phyloP scores from a whole-genome alignment of 176 grass and related monocot species.

The Melocanna baccifera region DNA sequence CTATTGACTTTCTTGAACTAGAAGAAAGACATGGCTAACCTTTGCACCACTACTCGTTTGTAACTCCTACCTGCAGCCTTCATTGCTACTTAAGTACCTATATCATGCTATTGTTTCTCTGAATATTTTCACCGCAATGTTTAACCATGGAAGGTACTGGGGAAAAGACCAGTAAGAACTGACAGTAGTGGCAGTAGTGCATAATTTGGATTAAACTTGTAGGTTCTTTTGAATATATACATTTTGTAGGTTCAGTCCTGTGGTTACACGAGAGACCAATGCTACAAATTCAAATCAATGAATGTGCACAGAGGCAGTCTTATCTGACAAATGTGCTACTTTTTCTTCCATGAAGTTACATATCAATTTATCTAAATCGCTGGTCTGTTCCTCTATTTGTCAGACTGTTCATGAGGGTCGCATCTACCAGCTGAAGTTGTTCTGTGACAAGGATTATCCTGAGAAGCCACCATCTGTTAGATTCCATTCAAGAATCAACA shows the following conservation, averaged over 20 bases:
- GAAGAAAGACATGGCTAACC: neutral
- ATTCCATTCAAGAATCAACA: constrained; percentile 78
- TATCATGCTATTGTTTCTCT: neutral
- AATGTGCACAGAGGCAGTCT: neutral
- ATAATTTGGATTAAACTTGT: neutral
- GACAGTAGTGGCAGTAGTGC: neutral
- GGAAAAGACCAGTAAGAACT: neutral
- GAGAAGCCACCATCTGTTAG: constrained; percentile 74
- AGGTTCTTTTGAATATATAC: neutral
- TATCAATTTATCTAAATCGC: neutral
- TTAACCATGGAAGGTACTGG: neutral
- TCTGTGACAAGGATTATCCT: constrained; percentile 83
- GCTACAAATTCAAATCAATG: neutral
- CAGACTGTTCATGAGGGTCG: constrained; percentile 86
- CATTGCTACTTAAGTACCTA: neutral
- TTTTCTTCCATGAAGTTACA: neutral
- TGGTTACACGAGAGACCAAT: neutral
- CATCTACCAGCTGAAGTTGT: constrained; percentile 78
- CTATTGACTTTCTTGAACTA: neutral
- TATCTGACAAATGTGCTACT: neutral
- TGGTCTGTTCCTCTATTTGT: neutral
- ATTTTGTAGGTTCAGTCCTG: neutral
- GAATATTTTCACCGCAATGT: neutral
- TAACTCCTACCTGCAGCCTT: neutral
- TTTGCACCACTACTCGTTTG: neutral